Percentiles rank a stretch among this genome's conserved stretches.
These are phyloP conservation scores for Cercospora zeae-maydis DNA, from an alignment of 2,329 filamentous ascomycete species.

Conservation along the genomic window DNA sequence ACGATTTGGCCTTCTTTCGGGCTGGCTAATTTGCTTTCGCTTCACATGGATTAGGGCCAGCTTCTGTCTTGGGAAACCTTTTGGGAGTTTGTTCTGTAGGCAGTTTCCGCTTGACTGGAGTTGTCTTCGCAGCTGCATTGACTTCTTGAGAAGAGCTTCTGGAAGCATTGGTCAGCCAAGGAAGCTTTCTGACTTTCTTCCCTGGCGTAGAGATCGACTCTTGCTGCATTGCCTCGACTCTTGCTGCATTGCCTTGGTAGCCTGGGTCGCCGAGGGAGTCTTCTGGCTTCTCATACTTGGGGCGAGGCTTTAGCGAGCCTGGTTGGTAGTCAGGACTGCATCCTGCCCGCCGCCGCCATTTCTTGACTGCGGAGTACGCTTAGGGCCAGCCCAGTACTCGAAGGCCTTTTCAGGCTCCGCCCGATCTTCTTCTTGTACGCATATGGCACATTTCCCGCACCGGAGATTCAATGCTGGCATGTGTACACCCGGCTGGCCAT, in stretches of 20 bases:
- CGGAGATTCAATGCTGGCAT: background rate
- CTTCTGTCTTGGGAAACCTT: background rate
- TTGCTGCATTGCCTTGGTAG: background rate
- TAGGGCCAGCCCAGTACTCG: background rate
- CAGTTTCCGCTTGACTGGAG: background rate
- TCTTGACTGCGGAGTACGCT: background rate
- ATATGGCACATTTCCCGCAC: background rate
- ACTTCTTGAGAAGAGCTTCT: background rate
- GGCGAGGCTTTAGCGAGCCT: background rate
- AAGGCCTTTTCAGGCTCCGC: background rate
- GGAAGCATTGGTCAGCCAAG: background rate
- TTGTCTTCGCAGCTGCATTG: background rate
- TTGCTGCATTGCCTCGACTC: background rate
- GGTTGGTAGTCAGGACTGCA: background rate
- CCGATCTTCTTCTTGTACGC: background rate
- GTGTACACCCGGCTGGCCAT: background rate
- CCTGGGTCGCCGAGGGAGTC: background rate
- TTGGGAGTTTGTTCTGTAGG: background rate
- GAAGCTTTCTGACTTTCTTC: background rate
- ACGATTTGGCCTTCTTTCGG: background rate
- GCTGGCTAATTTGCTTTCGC: background rate
- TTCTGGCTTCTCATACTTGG: background rate
- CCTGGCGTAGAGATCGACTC: background rate
- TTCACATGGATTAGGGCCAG: background rate
- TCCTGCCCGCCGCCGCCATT: background rate